Evolutionary conservation across 352 stramenopile species (phyloP).

Genomic region (Phytophthora tentaculata): DNA sequence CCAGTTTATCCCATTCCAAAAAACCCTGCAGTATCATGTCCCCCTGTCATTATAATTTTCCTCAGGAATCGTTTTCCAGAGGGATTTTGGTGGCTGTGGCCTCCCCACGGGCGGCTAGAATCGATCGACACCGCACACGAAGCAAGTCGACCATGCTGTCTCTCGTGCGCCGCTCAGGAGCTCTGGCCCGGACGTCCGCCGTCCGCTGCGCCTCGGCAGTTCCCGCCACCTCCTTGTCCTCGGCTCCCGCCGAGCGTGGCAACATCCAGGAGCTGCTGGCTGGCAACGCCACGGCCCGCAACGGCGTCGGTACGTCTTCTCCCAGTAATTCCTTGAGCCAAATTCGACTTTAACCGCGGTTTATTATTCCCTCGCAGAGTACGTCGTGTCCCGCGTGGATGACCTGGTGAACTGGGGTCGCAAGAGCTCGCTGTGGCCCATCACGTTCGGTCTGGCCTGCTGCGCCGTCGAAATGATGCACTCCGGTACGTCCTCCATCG

Average conservation of each 20-base stretch:
- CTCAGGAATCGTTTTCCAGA: not conserved
- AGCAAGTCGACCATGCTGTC: conserved; percentile 40
- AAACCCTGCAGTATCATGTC: no score
- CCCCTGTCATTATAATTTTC: not conserved
- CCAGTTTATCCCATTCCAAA: conserved; percentile 12
- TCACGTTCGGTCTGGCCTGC: conserved; percentile 99
- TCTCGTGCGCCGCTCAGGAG: conserved; percentile 44
- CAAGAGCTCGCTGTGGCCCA: conserved; percentile 97
- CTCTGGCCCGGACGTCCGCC: conserved; percentile 29
- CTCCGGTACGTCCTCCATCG: conserved; percentile 52
- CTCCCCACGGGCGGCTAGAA: conserved; percentile 31
- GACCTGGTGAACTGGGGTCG: conserved; percentile 99
- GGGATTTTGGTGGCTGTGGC: conserved; percentile 34
- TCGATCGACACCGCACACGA: conserved; percentile 15
- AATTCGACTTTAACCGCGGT: conserved; percentile 1
- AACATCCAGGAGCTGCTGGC: conserved; percentile 76
- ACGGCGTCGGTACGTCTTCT: conserved; percentile 69
- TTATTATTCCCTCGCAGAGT: conserved; percentile 79
- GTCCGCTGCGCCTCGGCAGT: conserved; percentile 38
- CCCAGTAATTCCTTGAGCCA: not conserved
- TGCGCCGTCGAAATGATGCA: conserved; percentile 99
- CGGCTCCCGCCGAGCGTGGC: conserved; percentile 52
- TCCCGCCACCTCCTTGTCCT: conserved; percentile 26
- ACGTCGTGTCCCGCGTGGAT: conserved; percentile 97
- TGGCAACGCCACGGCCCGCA: conserved; percentile 72